phyloP scores from a whole-genome alignment of 2,329 filamentous ascomycete genomes.

The Fusarium nelsonii region DNA sequence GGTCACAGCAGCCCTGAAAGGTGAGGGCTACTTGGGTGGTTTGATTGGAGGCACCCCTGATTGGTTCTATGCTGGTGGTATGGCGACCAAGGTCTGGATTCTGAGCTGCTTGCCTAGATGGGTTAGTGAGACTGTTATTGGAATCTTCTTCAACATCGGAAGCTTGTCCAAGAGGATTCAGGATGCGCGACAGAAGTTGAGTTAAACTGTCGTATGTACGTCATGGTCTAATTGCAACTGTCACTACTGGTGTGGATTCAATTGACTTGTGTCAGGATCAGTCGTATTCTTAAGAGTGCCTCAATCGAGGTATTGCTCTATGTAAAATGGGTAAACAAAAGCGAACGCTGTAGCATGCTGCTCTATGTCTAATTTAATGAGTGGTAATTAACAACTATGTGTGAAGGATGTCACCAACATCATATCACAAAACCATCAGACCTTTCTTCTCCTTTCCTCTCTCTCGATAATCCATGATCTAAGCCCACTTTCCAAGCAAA shows the following conservation, averaged over 20 bases:
- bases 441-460: not conserved
- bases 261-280: not conserved
- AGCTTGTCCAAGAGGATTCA: slow-evolving; percentile 44
- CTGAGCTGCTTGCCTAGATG: slow-evolving; percentile 44
- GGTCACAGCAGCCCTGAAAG: slow-evolving; percentile 58
- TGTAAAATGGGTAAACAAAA: not conserved
- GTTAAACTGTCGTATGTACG: slow-evolving; percentile 9
- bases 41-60: slow-evolving; percentile 52
- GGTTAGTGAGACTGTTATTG: slow-evolving; percentile 48
- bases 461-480: slow-evolving; percentile 17
- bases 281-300: too few relatives aligned
- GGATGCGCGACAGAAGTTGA: slow-evolving; percentile 44
- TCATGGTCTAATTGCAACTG: too few relatives aligned
- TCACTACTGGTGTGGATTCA: not conserved
- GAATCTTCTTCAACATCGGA: slow-evolving; percentile 49
- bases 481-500: slow-evolving; percentile 81
- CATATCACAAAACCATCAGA: not conserved
- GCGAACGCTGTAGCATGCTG: not conserved
- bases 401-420: not conserved
- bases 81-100: slow-evolving; percentile 49
- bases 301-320: not conserved
- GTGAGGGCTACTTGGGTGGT: slow-evolving; percentile 53
- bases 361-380: slow-evolving; percentile 4
- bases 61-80: slow-evolving; percentile 53
- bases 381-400: not conserved